phyloP scores from a whole-genome alignment of 352 stramenopile genomes.

The Phytophthora niederhauseri region DNA sequence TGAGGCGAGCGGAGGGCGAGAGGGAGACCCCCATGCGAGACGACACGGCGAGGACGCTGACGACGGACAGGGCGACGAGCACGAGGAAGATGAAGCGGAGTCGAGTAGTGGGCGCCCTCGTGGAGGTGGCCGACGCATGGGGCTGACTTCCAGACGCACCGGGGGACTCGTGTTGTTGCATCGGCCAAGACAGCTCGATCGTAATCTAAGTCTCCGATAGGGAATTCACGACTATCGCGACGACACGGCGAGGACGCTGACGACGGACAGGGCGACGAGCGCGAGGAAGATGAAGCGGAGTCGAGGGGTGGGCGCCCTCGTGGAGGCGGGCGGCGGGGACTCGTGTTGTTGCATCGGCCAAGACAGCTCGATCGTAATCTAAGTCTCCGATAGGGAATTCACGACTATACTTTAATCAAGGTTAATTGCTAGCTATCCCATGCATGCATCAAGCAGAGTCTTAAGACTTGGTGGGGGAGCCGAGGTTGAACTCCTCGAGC shows the following conservation, averaged over 20 bases:
- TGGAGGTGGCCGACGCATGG: neutral
- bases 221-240: slow-evolving; percentile 1
- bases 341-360: neutral
- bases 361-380: neutral
- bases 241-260: slow-evolving; percentile 22
- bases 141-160: too few relatives aligned
- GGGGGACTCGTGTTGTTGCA: neutral
- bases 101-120: slow-evolving; percentile 11
- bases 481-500: slow-evolving; percentile 89
- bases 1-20: neutral
- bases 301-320: slow-evolving; percentile 11
- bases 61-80: slow-evolving; percentile 26
- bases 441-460: too few relatives aligned
- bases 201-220: neutral
- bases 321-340: neutral
- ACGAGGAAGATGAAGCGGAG: slow-evolving; percentile 29
- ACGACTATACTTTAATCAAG: neutral
- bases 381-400: neutral
- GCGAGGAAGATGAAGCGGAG: slow-evolving; percentile 29
- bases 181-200: neutral
- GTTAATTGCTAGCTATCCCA: neutral
- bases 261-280: slow-evolving; percentile 26
- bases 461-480: slow-evolving; percentile 54
- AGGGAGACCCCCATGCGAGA: slow-evolving; percentile 10
- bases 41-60: slow-evolving; percentile 22